These are phyloP conservation scores for Xylariaceae sp. DNA, from an alignment of 2,329 filamentous ascomycete species.

Conservation along the genomic window DNA sequence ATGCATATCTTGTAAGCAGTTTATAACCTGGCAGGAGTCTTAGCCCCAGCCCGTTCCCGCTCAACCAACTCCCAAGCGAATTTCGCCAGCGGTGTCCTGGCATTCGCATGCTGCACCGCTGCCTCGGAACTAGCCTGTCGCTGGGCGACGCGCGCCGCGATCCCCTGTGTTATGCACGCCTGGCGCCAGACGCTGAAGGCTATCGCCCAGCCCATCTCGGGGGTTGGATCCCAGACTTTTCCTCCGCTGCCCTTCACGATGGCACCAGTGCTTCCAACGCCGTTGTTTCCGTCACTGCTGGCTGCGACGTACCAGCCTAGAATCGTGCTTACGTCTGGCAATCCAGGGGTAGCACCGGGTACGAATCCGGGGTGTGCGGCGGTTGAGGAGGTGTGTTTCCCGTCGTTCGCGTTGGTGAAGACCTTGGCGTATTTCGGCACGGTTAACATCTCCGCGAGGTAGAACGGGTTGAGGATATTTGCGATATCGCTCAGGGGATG, in stretches of 20 bases:
- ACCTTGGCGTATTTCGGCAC: constrained; percentile 13
- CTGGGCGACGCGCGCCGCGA: constrained; percentile 78
- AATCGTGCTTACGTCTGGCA: constrained; percentile 42
- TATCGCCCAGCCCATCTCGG: constrained; percentile 56
- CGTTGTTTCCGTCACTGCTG: neutral
- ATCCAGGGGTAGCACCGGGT: constrained; percentile 59
- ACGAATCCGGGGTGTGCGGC: constrained; percentile 48
- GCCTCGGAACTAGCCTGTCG: constrained; percentile 84
- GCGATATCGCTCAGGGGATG: constrained; percentile 86
- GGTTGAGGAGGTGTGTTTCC: neutral
- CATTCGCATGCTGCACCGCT: constrained; percentile 66
- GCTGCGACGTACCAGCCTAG: constrained; percentile 55
- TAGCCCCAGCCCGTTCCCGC: constrained; percentile 21
- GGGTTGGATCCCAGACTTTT: constrained; percentile 58
- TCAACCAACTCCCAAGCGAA: constrained; percentile 72
- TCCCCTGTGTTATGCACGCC: constrained; percentile 72
- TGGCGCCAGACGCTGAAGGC: constrained; percentile 60
- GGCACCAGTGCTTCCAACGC: constrained; percentile 44
- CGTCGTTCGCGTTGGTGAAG: constrained; percentile 21
- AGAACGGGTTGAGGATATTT: constrained; percentile 63
- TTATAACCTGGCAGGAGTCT: constrained; percentile 2
- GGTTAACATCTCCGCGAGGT: constrained; percentile 33
- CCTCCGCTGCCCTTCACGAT: no score
- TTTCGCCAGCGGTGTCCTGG: constrained; percentile 68
- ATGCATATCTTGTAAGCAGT: neutral